Base-by-base conservation (phyloP, 805 yeast species). In the Wickerhamomyces bovis region DNA sequence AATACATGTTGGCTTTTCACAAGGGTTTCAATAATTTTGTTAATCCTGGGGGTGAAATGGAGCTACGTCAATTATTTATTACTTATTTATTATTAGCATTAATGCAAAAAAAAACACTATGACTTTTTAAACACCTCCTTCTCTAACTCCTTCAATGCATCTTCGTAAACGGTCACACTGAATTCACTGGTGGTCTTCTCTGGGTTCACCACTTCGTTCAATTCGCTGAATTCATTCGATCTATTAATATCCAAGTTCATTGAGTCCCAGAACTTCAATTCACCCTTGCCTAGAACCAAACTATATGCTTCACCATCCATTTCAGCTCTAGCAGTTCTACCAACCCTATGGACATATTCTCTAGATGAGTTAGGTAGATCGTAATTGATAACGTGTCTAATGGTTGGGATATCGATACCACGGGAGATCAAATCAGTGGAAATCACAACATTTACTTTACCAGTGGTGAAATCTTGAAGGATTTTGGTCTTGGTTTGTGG, bases 271-370 rank as follows among this genome's bases (percentile, higher is more conserved):
- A 65, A 75, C 53, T 74, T 80, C 43, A 70, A 72, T 56, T 94
- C 98, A 44, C 89, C 90, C 45, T 78, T 79, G 25, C 96, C 95
- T 48, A 80, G 72, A n/a, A 82, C 71, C 22, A 92, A 63, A 41
- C 80, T 85, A 61, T 81, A 77, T 0, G 96, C 96, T 33, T 70
- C 68, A 61, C 99, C 99, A 0, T 54, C 44, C 31, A 81, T 77
- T 44, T 85, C 83, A 2, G 99, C 99, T 68, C 99, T 80, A 2
- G 98, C 97, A 0, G 98, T 90, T 70, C 99, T 82, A 38, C 99
- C 99, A 36, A 89, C 89, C 58, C 99, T 77, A 66, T 94, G 99
- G 23, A 94, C 89, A 55, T 94, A 94, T 56, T 94, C 98, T 53
- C 95, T 82, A 1, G 90, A 76, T 1, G 96, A 85, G 22, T 79